Evolutionary conservation across 805 yeast genomes (phyloP), one percentile per base, ranked within the genome.

Genomic region (Starmerella stellata): DNA sequence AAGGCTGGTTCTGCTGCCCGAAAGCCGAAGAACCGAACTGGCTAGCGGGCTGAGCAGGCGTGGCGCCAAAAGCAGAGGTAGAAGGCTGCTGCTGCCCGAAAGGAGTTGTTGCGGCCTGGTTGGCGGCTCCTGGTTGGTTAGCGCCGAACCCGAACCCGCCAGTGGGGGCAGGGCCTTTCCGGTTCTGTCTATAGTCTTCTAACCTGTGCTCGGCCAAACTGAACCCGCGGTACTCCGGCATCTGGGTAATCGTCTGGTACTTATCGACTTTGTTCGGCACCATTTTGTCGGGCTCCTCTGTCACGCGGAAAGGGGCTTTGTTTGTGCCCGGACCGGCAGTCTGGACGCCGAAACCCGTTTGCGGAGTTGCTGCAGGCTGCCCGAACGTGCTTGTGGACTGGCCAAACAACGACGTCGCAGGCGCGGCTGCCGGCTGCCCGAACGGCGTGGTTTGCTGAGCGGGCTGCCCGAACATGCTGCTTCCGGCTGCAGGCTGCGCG

Each of bases 141-240:
- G 32, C 30, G 16, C 44, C 44, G 19, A 44, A 44, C 3, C 47
- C 47, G 30, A 38, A 36, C n/a, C 43, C 43, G 13, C 20, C 30
- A 4, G 30, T 30, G 1, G 37, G 17, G 17, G 21, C 15, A 7
- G 50, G 49, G 5, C 44, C 42, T 28, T 72, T 67, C 52, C 90
- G 67, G 39, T 71, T 72, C 46, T 74, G 78, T 49, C 73, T 72
- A 55, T 90, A 90, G 60, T 90, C 99, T 56, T 78, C 87, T 49
- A 69, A 63, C 54, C 99, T 70, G 57, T 90, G 69, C 55, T 90
- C 98, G 57, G 83, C 95, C 52, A 75, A 70, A 0, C 94, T 79
- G 50, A 58, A 79, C 49, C 74, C 74, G 49, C 68, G 69, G 55
- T 87, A 90, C 57, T 82, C 93, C 4, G 93, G 93, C 95, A 90